phyloP scores from a whole-genome alignment of 2,329 filamentous ascomycete genomes.

The Apiospora koreana region DNA sequence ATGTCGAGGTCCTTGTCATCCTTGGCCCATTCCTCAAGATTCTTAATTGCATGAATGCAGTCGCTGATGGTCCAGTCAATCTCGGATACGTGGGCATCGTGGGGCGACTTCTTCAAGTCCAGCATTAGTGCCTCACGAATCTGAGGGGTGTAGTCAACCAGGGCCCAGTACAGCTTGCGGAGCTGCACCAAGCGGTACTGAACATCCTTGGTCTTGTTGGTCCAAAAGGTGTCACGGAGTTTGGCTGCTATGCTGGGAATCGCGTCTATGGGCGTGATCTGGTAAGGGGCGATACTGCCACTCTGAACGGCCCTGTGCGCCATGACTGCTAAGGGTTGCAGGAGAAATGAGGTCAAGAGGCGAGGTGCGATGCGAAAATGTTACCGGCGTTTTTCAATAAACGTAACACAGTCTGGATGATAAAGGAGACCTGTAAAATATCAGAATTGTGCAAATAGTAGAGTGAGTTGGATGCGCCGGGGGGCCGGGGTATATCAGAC shows the following conservation, averaged over 20 bases:
- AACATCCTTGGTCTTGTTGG: slow-evolving; percentile 79
- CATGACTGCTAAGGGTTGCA: slow-evolving; percentile 33
- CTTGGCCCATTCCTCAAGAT: slow-evolving; percentile 79
- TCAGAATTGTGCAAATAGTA: not conserved
- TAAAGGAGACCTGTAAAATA: not conserved
- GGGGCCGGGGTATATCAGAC: not conserved
- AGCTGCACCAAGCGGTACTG: slow-evolving; percentile 84
- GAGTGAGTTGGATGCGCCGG: not conserved
- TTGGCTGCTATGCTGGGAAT: slow-evolving; percentile 64
- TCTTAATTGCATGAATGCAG: slow-evolving; percentile 74
- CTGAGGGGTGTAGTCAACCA: slow-evolving; percentile 75
- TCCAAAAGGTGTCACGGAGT: slow-evolving; percentile 69
- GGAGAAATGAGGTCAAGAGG: not conserved
- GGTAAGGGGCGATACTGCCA: slow-evolving; percentile 49
- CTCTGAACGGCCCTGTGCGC: slow-evolving; percentile 44
- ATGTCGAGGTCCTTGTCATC: slow-evolving; percentile 78
- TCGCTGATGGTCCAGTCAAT: slow-evolving; percentile 79
- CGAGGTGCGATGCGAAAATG: not conserved
- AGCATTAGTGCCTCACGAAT: slow-evolving; percentile 73
- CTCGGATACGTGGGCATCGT: slow-evolving; percentile 76
- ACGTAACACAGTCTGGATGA: not conserved
- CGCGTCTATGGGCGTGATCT: slow-evolving; percentile 64
- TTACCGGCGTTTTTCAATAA: not conserved
- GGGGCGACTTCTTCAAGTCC: slow-evolving; percentile 77
- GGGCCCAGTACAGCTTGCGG: slow-evolving; percentile 90